Conservation (phyloP, 2,329 filamentous ascomycete species). For the Aspergillus ibericus region DNA sequence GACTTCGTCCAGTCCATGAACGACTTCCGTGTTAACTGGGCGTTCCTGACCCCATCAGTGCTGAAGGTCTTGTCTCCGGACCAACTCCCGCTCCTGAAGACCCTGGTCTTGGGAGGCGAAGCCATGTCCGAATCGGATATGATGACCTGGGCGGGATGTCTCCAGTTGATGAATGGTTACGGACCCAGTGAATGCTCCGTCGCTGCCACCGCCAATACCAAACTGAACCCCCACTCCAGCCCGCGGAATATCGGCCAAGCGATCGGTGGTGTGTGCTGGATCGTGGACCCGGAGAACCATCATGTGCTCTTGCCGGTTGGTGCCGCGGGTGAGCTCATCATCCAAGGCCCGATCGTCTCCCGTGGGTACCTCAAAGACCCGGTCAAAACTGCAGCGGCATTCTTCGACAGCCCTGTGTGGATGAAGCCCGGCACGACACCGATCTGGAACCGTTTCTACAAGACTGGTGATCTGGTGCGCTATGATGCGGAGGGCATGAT, state of each 20-base stretch:
- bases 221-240: neutral
- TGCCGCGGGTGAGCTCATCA: constrained; percentile 42
- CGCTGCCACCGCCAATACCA: constrained; percentile 1
- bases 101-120: constrained; percentile 28
- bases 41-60: constrained; percentile 39
- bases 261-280: constrained; percentile 10
- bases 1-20: constrained; percentile 31
- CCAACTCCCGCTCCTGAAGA: constrained; percentile 36
- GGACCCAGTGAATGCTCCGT: constrained; percentile 22
- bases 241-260: constrained; percentile 8
- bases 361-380: constrained; percentile 30
- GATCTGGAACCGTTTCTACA: constrained; percentile 19
- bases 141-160: constrained; percentile 35
- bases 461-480: constrained; percentile 36
- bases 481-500: constrained; percentile 30
- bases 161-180: constrained; percentile 36
- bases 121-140: constrained; percentile 32
- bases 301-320: constrained; percentile 32
- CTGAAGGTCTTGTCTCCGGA: constrained; percentile 28
- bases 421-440: neutral
- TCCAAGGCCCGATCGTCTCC: constrained; percentile 38
- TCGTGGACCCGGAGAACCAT: constrained; percentile 11
- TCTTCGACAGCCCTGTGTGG: constrained; percentile 24
- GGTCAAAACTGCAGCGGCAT: constrained; percentile 23
- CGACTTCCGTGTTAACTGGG: constrained; percentile 38